Percentiles rank a stretch among this genome's conserved stretches.
phyloP scores from a whole-genome alignment of 2,329 filamentous ascomycete genomes.

The Westerdykella ornata region DNA sequence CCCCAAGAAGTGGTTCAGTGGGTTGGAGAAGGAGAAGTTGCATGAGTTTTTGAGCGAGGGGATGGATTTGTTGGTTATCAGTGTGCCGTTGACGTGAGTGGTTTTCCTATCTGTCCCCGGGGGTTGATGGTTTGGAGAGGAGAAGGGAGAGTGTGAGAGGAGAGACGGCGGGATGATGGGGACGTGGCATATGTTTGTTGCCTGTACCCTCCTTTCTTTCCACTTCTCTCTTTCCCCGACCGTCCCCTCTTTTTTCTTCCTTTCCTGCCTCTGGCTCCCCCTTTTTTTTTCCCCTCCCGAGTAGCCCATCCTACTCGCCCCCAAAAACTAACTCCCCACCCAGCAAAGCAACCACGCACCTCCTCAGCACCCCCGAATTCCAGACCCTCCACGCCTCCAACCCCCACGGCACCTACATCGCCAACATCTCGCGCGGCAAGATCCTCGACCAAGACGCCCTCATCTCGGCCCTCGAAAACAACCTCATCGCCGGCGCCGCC shows the following conservation, averaged over 20 bases:
- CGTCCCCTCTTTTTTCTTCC: neutral
- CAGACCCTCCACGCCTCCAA: slow-evolving; percentile 45
- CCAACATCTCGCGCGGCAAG: slow-evolving; percentile 64
- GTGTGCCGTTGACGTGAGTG: slow-evolving; percentile 50
- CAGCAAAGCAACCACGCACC: slow-evolving; percentile 44
- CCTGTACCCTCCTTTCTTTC: no score
- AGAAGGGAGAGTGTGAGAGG: no score
- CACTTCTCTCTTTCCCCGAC: no score
- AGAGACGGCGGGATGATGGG: no score
- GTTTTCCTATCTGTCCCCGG: neutral
- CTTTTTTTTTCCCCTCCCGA: neutral
- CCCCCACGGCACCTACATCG: slow-evolving; percentile 51
- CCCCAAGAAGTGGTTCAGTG: slow-evolving; percentile 53
- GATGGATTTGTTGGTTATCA: slow-evolving; percentile 52
- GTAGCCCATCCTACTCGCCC: neutral
- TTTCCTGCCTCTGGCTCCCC: neutral
- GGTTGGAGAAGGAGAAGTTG: slow-evolving; percentile 46
- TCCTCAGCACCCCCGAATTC: slow-evolving; percentile 52
- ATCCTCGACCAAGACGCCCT: slow-evolving; percentile 58
- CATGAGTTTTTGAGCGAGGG: slow-evolving; percentile 50
- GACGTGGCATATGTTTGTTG: no score
- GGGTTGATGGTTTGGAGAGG: no score
- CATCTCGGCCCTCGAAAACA: slow-evolving; percentile 54
- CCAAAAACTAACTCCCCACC: slow-evolving; percentile 2
- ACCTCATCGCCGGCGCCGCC: slow-evolving; percentile 58